Conservation (phyloP, 2,329 filamentous ascomycete species). For the Furcasterigmium furcatum region DNA sequence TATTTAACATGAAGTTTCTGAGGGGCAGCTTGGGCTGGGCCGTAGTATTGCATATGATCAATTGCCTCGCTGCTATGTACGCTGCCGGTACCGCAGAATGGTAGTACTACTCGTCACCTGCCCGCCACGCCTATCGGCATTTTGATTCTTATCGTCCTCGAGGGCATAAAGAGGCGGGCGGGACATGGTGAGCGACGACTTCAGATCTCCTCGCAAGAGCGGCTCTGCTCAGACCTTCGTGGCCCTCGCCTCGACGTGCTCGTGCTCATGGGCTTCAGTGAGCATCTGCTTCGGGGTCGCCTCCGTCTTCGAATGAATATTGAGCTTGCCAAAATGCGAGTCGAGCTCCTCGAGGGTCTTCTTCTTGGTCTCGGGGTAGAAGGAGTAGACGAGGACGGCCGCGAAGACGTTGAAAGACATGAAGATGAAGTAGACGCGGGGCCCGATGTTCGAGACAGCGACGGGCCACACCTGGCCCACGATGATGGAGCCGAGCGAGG, state of each 20-base stretch:
- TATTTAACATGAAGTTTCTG: too few relatives aligned
- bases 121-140: too few relatives aligned
- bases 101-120: too few relatives aligned
- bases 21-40: too few relatives aligned
- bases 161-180: too few relatives aligned
- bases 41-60: too few relatives aligned
- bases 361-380: conserved; percentile 17
- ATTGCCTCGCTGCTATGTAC: too few relatives aligned
- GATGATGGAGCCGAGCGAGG: conserved; percentile 13
- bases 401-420: conserved; percentile 18
- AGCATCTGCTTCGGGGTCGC: conserved; percentile 21
- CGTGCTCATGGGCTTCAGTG: conserved; percentile 6
- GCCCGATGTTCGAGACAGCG: conserved; percentile 13
- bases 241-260: conserved; percentile 8
- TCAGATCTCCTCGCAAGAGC: too few relatives aligned
- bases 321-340: conserved; percentile 19
- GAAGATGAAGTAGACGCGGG: conserved; percentile 17
- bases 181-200: too few relatives aligned
- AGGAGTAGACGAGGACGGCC: conserved; percentile 14
- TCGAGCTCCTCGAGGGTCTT: conserved; percentile 32
- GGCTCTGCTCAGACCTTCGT: too few relatives aligned
- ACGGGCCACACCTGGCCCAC: conserved; percentile 17
- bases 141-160: too few relatives aligned
- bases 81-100: too few relatives aligned
- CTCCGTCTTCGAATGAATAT: conserved; percentile 16